Conservation (phyloP, 306 rosid species). For the Glycine soja region DNA sequence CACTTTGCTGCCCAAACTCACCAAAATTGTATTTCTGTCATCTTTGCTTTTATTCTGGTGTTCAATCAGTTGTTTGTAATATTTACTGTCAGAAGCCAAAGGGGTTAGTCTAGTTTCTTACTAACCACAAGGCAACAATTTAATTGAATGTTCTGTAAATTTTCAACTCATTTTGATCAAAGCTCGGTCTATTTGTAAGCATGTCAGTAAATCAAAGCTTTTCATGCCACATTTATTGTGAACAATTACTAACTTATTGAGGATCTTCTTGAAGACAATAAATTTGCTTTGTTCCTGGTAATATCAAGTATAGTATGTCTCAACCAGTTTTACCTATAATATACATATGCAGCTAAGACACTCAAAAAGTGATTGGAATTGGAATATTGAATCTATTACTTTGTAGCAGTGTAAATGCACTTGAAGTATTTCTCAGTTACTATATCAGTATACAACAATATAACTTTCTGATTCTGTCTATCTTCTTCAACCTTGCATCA, state of each 20-base stretch:
- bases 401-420: neutral
- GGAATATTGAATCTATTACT: constrained; percentile 17
- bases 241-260: constrained; percentile 3
- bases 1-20: constrained; percentile 7
- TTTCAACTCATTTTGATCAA: constrained; percentile 13
- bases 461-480: constrained; percentile 15
- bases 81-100: constrained; percentile 19
- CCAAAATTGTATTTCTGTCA: neutral
- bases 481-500: constrained; percentile 23
- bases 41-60: constrained; percentile 5
- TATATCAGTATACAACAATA: constrained; percentile 4
- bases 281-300: constrained; percentile 27
- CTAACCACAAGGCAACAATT: neutral
- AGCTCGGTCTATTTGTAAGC: constrained; percentile 6
- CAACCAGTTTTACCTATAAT: constrained; percentile 10
- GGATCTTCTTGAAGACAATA: neutral
- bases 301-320: constrained; percentile 2
- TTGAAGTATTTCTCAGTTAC: constrained; percentile 9
- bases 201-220: constrained; percentile 4
- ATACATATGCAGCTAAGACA: constrained; percentile 18
- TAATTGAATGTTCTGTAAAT: neutral
- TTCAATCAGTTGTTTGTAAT: constrained; percentile 36
- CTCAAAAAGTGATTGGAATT: constrained; percentile 14
- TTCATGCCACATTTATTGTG: constrained; percentile 13
- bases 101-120: constrained; percentile 25